Evolutionary conservation across 257 asterid species (phyloP).

Genomic region (Knoxia roxburghii): DNA sequence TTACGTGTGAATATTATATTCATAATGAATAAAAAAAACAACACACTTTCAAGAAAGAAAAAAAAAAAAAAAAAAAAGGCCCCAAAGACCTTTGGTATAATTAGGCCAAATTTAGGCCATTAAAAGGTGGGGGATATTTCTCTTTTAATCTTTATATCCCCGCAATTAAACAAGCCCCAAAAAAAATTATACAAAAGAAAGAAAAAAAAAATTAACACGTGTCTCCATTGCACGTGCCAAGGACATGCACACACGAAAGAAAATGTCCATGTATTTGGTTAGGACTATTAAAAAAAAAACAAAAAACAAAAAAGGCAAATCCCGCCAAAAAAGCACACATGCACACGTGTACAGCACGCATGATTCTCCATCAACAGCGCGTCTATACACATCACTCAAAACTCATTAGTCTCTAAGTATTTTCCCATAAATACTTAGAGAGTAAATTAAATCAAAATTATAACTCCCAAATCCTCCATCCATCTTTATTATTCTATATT

Average conservation of each 20-base stretch:
- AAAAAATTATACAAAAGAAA: background rate
- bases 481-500: too few relatives aligned
- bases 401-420: background rate
- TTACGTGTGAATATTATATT: slow-evolving; percentile 2
- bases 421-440: too few relatives aligned
- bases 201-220: slow-evolving; percentile 32
- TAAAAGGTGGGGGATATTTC: slow-evolving; percentile 20
- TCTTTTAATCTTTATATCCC: background rate
- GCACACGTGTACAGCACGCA: slow-evolving; percentile 45
- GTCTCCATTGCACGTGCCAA: slow-evolving; percentile 38
- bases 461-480: too few relatives aligned
- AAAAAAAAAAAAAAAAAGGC: too few relatives aligned
- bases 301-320: slow-evolving; percentile 14
- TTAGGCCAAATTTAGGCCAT: slow-evolving; percentile 53
- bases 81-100: slow-evolving; percentile 79
- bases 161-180: slow-evolving; percentile 5
- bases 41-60: too few relatives aligned
- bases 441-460: too few relatives aligned
- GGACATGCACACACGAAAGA: background rate
- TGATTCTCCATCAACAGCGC: slow-evolving; percentile 15
- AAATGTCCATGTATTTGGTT: slow-evolving; percentile 42
- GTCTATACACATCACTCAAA: slow-evolving; percentile 50
- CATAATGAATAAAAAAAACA: slow-evolving; percentile 38
- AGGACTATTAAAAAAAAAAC: too few relatives aligned
- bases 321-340: slow-evolving; percentile 74